Evolutionary conservation across 73 alveolate genomes (phyloP).

Genomic region (Paramecium sexaurelia): DNA sequence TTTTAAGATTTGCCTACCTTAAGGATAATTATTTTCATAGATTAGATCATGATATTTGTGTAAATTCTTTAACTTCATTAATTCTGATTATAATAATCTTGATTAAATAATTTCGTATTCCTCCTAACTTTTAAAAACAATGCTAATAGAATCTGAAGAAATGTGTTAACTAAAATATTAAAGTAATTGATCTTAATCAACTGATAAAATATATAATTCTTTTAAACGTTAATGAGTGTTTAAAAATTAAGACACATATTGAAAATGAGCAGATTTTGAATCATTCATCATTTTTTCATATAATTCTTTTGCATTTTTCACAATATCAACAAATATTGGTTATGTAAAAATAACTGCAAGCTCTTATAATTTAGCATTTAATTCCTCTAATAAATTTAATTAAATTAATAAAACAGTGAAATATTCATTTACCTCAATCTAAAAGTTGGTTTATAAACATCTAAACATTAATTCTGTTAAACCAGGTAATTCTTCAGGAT

Average conservation of each 20-base stretch:
- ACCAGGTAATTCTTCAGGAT: not conserved
- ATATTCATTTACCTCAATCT: not conserved
- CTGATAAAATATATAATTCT: not conserved
- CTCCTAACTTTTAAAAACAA: not conserved
- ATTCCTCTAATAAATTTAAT: constrained; percentile 11
- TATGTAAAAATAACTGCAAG: not conserved
- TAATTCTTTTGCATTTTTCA: not conserved
- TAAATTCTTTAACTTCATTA: not conserved
- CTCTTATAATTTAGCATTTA: not conserved
- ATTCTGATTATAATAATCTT: not conserved
- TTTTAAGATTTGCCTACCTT: not conserved
- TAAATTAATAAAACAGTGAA: not conserved
- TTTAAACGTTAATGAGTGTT: not conserved
- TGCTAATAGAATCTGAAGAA: not conserved
- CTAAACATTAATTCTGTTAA: constrained; percentile 21
- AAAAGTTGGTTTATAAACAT: constrained; percentile 1
- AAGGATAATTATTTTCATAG: not conserved
- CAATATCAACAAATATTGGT: constrained; percentile 12
- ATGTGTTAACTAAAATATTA: not conserved
- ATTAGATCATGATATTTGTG: not conserved
- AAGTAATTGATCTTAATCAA: not conserved
- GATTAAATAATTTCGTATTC: not conserved
- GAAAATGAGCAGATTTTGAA: not conserved
- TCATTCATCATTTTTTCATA: not conserved
- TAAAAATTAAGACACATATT: not conserved